Evolutionary conservation across 805 yeast genomes (phyloP).

Genomic region (Starmerella floricola): DNA sequence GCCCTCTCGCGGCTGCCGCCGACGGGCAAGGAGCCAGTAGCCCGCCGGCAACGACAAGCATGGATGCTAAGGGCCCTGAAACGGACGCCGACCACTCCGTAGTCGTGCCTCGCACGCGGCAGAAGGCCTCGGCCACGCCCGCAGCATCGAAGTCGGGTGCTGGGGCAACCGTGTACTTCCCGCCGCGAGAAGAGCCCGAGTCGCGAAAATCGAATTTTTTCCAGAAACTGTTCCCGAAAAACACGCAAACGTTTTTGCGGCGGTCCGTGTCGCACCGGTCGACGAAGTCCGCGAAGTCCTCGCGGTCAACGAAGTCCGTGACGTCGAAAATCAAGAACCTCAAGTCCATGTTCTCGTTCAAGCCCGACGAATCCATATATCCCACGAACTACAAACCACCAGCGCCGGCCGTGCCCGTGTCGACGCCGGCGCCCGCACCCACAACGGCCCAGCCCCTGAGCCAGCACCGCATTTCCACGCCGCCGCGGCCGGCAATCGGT

Average conservation of each 20-base stretch:
- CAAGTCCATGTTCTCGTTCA: constrained; percentile 16
- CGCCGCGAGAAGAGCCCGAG: constrained; percentile 4
- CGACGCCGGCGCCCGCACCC: not conserved
- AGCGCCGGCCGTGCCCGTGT: not conserved
- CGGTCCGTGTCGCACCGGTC: constrained; percentile 15
- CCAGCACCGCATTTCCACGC: constrained; percentile 1
- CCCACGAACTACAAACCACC: constrained; percentile 12
- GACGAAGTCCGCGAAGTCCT: constrained; percentile 4
- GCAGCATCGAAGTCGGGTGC: not conserved
- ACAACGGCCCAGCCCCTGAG: too few species aligned
- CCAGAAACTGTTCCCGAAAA: constrained; percentile 19
- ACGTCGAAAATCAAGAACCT: constrained; percentile 6
- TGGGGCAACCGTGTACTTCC: constrained; percentile 2
- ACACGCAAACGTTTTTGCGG: constrained; percentile 9
- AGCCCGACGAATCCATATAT: constrained; percentile 14
- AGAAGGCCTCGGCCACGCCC: not conserved
- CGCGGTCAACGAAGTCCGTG: constrained; percentile 6
- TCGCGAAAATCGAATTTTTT: constrained; percentile 10
- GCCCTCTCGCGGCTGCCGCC: not conserved
- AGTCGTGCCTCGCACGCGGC: not conserved
- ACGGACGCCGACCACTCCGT: not conserved
- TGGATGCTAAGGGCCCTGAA: not conserved
- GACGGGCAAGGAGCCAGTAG: not conserved
- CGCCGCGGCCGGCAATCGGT: constrained; percentile 1
- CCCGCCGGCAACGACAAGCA: not conserved